Conservation (phyloP, 495 filamentous ascomycete genomes). For the Hamigera avellanea region DNA sequence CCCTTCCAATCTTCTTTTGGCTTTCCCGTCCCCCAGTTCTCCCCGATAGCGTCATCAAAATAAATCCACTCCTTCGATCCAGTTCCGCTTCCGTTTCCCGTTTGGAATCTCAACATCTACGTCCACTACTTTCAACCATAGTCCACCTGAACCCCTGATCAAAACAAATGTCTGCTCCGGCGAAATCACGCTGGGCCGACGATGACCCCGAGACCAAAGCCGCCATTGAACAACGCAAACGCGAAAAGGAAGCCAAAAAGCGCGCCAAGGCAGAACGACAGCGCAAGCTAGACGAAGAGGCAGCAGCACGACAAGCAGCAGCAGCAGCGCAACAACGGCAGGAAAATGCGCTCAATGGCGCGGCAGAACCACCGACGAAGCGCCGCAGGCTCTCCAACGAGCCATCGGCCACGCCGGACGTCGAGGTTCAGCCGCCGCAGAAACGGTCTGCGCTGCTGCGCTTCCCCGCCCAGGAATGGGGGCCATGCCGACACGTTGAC, state of each 20-base stretch:
- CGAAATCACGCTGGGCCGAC: slow-evolving; percentile 79
- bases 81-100: slow-evolving; percentile 10
- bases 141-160: too few species aligned
- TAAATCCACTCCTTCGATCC: background rate
- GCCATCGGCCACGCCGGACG: slow-evolving; percentile 10
- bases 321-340: slow-evolving; percentile 8
- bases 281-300: slow-evolving; percentile 54
- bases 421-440: slow-evolving; percentile 7
- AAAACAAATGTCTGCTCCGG: slow-evolving; percentile 49
- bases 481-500: slow-evolving; percentile 68
- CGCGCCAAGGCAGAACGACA: slow-evolving; percentile 77
- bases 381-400: slow-evolving; percentile 37
- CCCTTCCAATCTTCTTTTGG: too few species aligned
- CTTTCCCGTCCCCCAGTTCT: too few species aligned
- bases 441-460: slow-evolving; percentile 44
- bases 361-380: slow-evolving; percentile 25
- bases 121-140: background rate
- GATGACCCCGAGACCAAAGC: slow-evolving; percentile 59
- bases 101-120: slow-evolving; percentile 1
- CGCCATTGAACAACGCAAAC: slow-evolving; percentile 58
- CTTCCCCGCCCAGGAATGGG: slow-evolving; percentile 59
- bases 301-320: slow-evolving; percentile 17
- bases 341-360: slow-evolving; percentile 5
- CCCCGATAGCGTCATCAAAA: slow-evolving; percentile 12
- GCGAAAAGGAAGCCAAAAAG: slow-evolving; percentile 85